Conservation (phyloP, 257 asterid species). For the Solanum virginianum region DNA sequence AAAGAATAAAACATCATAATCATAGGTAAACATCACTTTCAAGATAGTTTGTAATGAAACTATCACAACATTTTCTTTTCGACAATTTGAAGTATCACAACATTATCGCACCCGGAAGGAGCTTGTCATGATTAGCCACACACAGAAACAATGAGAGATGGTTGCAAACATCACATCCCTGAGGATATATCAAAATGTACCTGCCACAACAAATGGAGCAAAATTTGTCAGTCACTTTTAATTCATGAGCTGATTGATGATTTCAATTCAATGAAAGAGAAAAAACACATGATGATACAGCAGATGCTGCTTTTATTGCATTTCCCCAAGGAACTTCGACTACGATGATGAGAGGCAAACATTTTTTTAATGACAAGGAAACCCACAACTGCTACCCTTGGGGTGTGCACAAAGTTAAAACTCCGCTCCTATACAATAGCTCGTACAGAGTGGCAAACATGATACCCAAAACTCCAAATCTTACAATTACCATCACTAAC, state of each 20-base stretch:
- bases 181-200: constrained; percentile 93
- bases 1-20: constrained; percentile 1
- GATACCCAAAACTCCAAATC: not conserved
- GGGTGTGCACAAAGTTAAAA: no score
- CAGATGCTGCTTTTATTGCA: not conserved
- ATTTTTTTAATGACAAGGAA: no score
- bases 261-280: not conserved
- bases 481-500: not conserved
- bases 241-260: not conserved
- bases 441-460: not conserved
- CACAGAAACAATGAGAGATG: constrained; percentile 94
- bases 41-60: not conserved
- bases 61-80: not conserved
- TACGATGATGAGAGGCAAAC: not conserved
- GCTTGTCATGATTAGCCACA: constrained; percentile 97
- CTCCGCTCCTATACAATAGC: no score
- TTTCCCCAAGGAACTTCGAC: not conserved
- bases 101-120: constrained; percentile 61
- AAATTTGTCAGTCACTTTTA: not conserved
- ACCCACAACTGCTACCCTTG: no score
- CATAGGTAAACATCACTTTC: not conserved
- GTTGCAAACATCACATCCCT: constrained; percentile 94
- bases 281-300: not conserved
- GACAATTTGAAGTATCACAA: not conserved
- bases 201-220: constrained; percentile 27